Base-by-base conservation (phyloP, 2,329 filamentous ascomycete genomes). In the Paraphaeosphaeria minitans region DNA sequence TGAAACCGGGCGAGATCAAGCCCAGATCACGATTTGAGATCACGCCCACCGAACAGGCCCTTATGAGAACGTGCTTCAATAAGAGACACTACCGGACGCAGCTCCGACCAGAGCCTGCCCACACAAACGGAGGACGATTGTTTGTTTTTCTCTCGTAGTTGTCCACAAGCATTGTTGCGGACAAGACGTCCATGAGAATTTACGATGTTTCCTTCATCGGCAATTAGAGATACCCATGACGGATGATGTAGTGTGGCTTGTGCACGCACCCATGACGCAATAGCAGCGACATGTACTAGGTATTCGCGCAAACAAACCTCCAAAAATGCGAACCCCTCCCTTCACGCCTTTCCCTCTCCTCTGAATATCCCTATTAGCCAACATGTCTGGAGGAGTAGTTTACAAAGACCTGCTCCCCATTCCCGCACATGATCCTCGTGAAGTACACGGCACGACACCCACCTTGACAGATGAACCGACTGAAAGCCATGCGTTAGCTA, bases 401-500 rank as follows among this genome's bases (percentile, higher is more conserved):
- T 73, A 74, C 66, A 74, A 75, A 57, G 75, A 77, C 59, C 67
- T 78, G 4, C 60, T 78, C 16, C 72, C 75, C 24, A 60, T 76
- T 10, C 74, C 75, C 31, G 72, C 73, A 39, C 71, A 69, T 7
- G 70, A 74, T 42, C 70, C 72, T 35, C 68, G 65, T 13, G 62
- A 68, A 12, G 64, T 69, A 29, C 66, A 74, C 47, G 70, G 67
- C 12, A 70, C 64, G 31, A 58, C 70, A 3, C 64, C 65, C 51
- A 73, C 77, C 8, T 55, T 82, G 51, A 66, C 67, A 21, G 77
- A 82, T 53, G 66, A 77, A 47, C 77, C 81, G 12, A 82, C 80
- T 6, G 75, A 74, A 29, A 82, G 79, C 66, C 81, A 83, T 74
- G 77, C 78, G 7, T 73, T 83, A 54, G 81, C 81, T 16, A 68